These are phyloP conservation scores for Musa itinerans DNA, from an alignment of 176 grass and related monocot genomes.

Conservation along the genomic window DNA sequence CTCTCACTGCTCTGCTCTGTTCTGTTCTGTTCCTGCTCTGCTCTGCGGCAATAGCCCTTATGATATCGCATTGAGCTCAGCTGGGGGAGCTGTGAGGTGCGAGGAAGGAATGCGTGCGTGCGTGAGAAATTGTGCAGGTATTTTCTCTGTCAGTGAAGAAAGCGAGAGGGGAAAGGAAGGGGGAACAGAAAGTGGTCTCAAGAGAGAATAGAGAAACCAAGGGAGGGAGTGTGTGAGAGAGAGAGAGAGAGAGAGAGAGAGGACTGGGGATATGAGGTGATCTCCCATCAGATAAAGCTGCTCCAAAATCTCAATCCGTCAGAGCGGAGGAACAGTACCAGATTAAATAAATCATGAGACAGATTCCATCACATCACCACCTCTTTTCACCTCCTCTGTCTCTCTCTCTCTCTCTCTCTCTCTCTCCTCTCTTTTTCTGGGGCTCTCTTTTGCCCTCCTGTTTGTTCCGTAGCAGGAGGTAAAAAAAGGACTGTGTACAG, in stretches of 20 bases:
- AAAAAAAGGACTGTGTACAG: background rate
- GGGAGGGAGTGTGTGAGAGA: background rate
- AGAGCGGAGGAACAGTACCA: slow-evolving; percentile 14
- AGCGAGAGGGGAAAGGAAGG: background rate
- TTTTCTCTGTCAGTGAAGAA: slow-evolving; percentile 7
- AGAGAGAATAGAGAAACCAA: background rate
- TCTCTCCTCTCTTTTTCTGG: slow-evolving; percentile 25
- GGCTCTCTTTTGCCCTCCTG: background rate
- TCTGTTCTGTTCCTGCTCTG: slow-evolving; percentile 4
- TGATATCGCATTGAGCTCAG: slow-evolving; percentile 3
- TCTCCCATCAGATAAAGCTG: slow-evolving; percentile 37
- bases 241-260: slow-evolving; percentile 4
- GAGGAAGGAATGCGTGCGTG: slow-evolving; percentile 36
- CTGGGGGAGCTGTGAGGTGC: background rate
- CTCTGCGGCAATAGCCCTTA: slow-evolving; percentile 5
- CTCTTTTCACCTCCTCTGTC: background rate
- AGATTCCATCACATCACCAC: slow-evolving; percentile 41
- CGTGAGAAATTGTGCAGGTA: slow-evolving; percentile 34
- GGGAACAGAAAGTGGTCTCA: slow-evolving; percentile 31
- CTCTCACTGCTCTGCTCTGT: background rate
- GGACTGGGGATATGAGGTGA: slow-evolving; percentile 4
- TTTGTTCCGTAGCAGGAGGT: background rate
- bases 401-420: background rate
- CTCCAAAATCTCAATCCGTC: slow-evolving; percentile 18
- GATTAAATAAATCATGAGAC: slow-evolving; percentile 38